These are phyloP conservation scores for Ustilago vetiveriae DNA, from an alignment of 1,284 basidiomycete genomes.

Conservation along the genomic window DNA sequence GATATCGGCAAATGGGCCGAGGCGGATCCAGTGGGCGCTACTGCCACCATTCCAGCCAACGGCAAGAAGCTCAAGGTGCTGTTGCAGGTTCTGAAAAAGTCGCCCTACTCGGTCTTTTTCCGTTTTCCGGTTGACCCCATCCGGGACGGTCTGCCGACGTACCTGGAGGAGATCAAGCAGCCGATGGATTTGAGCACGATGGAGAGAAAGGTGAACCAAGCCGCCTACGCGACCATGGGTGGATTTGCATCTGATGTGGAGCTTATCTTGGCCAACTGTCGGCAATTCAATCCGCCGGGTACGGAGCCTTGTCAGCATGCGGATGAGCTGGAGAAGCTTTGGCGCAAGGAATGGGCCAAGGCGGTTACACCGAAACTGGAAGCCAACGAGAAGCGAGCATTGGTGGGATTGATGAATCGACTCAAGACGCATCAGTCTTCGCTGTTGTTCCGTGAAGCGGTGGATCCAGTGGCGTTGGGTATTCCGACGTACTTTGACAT, in stretches of 20 bases:
- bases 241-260: slow-evolving; percentile 83
- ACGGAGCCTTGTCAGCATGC: slow-evolving; percentile 81
- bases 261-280: slow-evolving; percentile 82
- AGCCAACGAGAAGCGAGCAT: slow-evolving; percentile 81
- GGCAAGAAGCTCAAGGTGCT: slow-evolving; percentile 77
- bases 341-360: slow-evolving; percentile 84
- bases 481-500: slow-evolving; percentile 86
- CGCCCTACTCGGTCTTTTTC: slow-evolving; percentile 82
- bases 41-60: slow-evolving; percentile 57
- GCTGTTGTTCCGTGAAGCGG: slow-evolving; percentile 73
- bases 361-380: slow-evolving; percentile 78
- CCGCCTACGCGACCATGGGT: slow-evolving; percentile 55
- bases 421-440: slow-evolving; percentile 52
- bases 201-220: slow-evolving; percentile 71
- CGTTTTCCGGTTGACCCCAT: slow-evolving; percentile 85
- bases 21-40: slow-evolving; percentile 47
- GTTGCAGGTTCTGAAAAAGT: slow-evolving; percentile 75
- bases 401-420: slow-evolving; percentile 78
- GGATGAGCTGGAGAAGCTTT: slow-evolving; percentile 80
- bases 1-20: slow-evolving; percentile 38
- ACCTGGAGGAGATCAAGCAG: slow-evolving; percentile 85
- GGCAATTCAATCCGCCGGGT: slow-evolving; percentile 70
- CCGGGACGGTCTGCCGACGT: slow-evolving; percentile 80
- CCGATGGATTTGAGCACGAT: slow-evolving; percentile 97
- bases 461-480: slow-evolving; percentile 73